Base-by-base conservation (phyloP, 306 rosid species). In the Cercis canadensis region DNA sequence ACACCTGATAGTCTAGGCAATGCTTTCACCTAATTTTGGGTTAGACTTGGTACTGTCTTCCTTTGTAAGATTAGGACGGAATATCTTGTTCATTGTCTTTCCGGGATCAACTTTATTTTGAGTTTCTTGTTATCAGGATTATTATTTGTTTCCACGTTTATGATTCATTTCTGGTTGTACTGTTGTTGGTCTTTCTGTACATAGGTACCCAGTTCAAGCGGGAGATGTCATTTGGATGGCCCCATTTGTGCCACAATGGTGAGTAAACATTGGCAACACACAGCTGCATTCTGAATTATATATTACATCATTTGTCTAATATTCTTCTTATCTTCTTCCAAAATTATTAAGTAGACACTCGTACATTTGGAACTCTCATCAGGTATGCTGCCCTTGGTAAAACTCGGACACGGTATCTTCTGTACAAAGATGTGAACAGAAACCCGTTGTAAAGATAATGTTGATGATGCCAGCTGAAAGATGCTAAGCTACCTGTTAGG, bases 201-300 rank as follows among this genome's bases (percentile, higher is more conserved):
- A 70, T 50, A 94, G 99, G 99, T 94, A 91, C 78, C 92, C 97
- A 12, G 87, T 94, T 80, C 88, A 94, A 76, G 86, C 97, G 0
- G 99, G 97, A 40, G 96, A 94, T 83, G 96, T 51, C 61, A 94
- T 94, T 82, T 94, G 97, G 99, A 94, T 91, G 99, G 97, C 99
- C 14, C 99, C 99, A 57, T 94, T 91, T 58, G 87, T 91, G 60
- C 97, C 97, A 62, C 99, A 94, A 71, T 94, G 99, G 97, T 94
- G 52, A 64, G 84, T 60, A 12, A 57, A 33, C 67, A 65, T 72
- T 32, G 17, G 50, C 13, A 37, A 24, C 14, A 58, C 11, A 40
- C 45, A 3, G 29, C 31, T 39, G 54, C 34, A 43, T 53, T 40
- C 56, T 71, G 18, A 64, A 56, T 10, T 8, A 45, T 64, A 51